Percentiles rank a stretch among this genome's conserved stretches.
Evolutionary conservation across 2,329 filamentous ascomycete genomes (phyloP).

Genomic region (Diplodia scrobiculata): DNA sequence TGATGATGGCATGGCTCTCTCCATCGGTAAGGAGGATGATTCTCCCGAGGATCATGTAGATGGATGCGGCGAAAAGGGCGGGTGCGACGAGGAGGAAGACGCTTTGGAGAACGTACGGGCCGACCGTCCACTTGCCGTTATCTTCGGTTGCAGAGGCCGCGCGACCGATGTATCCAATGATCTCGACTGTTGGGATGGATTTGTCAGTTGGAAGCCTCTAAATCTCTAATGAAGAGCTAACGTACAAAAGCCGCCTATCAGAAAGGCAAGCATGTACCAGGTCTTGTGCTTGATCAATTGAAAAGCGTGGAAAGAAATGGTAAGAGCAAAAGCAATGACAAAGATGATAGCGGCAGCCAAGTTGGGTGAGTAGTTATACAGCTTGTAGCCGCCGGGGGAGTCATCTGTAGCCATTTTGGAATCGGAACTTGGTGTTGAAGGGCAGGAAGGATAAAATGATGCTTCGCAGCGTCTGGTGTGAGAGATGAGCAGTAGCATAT

Average conservation of each 20-base stretch:
- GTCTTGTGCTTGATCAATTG: conserved; percentile 47
- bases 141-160: conserved; percentile 37
- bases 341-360: conserved; percentile 39
- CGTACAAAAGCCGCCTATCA: conserved; percentile 57
- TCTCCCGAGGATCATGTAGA: conserved; percentile 51
- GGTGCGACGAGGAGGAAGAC: conserved; percentile 52
- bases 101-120: conserved; percentile 49
- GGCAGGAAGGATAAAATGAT: not conserved
- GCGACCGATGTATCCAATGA: conserved; percentile 55
- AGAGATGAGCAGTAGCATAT: not conserved
- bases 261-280: conserved; percentile 57
- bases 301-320: conserved; percentile 43
- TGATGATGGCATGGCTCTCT: conserved; percentile 43
- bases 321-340: conserved; percentile 36
- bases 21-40: conserved; percentile 43
- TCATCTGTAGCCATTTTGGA: conserved; percentile 14
- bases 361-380: conserved; percentile 41
- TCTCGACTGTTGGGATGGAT: conserved; percentile 47
- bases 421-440: not conserved
- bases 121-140: conserved; percentile 36
- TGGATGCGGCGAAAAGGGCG: conserved; percentile 52
- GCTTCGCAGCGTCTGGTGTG: not conserved
- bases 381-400: not conserved
- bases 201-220: not conserved
- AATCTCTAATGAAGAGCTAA: conserved; percentile 1